A percentile compares a stretch with the other conserved stretches of the same genome.
These are phyloP conservation scores for Peronospora farinosa DNA, from an alignment of 352 stramenopile genomes.

Conservation along the genomic window DNA sequence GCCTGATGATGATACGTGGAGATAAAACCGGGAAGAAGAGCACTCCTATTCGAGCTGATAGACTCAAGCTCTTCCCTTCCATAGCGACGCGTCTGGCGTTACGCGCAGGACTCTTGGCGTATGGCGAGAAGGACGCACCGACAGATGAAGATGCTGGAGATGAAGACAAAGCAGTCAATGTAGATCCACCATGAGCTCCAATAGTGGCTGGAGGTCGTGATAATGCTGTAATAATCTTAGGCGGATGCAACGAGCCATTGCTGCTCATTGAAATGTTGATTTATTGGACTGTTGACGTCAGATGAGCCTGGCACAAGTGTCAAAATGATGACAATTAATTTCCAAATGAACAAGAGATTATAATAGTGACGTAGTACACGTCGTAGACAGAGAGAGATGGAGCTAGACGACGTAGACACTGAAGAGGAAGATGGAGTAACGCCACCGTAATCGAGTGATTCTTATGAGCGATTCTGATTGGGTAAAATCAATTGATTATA, in stretches of 20 bases:
- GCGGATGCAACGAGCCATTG: conserved; percentile 22
- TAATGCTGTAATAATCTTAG: conserved; percentile 24
- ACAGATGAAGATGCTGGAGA: conserved; percentile 23
- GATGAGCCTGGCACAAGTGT: not conserved
- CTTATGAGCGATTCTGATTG: conserved; percentile 14
- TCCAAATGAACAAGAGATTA: conserved; percentile 1
- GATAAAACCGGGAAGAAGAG: too few relatives aligned
- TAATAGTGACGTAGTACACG: not conserved
- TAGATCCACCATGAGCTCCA: not conserved
- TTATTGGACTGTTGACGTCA: conserved; percentile 7
- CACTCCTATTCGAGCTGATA: not conserved
- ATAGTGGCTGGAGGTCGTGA: conserved; percentile 22
- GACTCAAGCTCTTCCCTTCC: conserved; percentile 48
- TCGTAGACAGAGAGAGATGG: conserved; percentile 2
- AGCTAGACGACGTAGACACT: not conserved
- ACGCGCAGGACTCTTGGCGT: conserved; percentile 16
- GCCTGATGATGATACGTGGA: too few relatives aligned
- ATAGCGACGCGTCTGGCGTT: conserved; percentile 38
- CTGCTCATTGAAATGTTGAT: conserved; percentile 19
- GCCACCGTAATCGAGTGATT: conserved; percentile 25
- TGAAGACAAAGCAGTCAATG: not conserved
- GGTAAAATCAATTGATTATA: conserved; percentile 20
- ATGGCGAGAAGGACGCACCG: conserved; percentile 23
- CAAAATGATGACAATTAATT: conserved; percentile 1
- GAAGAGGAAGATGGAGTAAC: conserved; percentile 13